Evolutionary conservation across 108 stramenopile genomes (phyloP), one percentile per base, ranked within the genome.

Genomic region (Pseudonitzschia multiseries): DNA sequence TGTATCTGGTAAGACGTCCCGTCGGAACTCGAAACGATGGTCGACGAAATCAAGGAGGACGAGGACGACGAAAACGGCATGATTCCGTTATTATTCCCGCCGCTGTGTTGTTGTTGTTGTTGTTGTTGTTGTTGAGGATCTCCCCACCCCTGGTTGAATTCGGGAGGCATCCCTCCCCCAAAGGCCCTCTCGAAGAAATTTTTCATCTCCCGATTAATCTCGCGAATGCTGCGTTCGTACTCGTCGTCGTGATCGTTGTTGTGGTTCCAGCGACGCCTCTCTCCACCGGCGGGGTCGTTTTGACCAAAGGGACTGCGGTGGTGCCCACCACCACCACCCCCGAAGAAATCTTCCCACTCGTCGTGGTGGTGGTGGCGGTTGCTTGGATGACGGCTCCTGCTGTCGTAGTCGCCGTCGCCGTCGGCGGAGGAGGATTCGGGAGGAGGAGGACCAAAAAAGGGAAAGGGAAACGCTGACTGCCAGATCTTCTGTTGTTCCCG

Each of bases 111-210:
- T n/a, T n/a, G n/a, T n/a, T n/a, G n/a, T n/a, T n/a, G n/a, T n/a
- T n/a, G n/a, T n/a, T n/a, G n/a, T n/a, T n/a, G n/a, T n/a, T n/a
- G n/a, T n/a, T n/a, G n/a, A n/a, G n/a, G n/a, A n/a, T n/a, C n/a
- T n/a, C n/a, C n/a, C n/a, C n/a, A n/a, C n/a, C n/a, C n/a, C n/a
- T n/a, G n/a, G n/a, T n/a, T n/a, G n/a, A n/a, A n/a, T n/a, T n/a
- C n/a, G 31, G 24, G 29, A 20, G 46, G 18, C 14, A 48, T 18
- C 17, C 4, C 12, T 14, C 46, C 61, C 20, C 18, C 61, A 33
- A 62, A 40, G 36, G 61, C 61, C n/a, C 33, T 28, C 36, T 62
- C 61, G 61, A 62, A 62, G n/a, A 62, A 17, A 12, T 24, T 29
- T 50, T 51, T 44, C 50, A 51, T 51, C 31, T 63, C 36, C 21